Evolutionary conservation across 2,329 filamentous ascomycete species (phyloP).

Genomic region (Didymosphaeria variabile): DNA sequence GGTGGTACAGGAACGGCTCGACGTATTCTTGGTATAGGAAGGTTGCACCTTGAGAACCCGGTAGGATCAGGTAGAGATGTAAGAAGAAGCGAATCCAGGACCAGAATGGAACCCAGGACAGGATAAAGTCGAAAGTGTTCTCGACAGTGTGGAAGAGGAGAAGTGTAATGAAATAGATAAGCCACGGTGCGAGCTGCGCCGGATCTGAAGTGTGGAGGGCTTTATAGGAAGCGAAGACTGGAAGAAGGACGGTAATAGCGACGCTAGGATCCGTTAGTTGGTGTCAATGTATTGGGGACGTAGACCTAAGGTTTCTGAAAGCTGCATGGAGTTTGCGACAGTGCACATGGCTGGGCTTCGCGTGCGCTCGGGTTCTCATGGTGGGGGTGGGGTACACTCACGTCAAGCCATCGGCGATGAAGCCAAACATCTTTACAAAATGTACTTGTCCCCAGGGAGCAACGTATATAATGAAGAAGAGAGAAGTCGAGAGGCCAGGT

Average conservation of each 20-base stretch:
- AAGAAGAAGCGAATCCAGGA: slow-evolving; percentile 86
- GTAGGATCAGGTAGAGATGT: slow-evolving; percentile 94
- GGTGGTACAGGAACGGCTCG: slow-evolving; percentile 85
- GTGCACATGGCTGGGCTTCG: slow-evolving; percentile 21
- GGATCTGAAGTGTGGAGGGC: slow-evolving; percentile 92
- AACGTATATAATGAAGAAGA: background rate
- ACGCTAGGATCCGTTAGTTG: slow-evolving; percentile 39
- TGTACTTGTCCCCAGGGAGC: background rate
- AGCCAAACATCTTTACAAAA: slow-evolving; percentile 45
- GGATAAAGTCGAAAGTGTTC: slow-evolving; percentile 86
- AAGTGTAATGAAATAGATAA: slow-evolving; percentile 98
- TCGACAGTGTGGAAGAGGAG: slow-evolving; percentile 83
- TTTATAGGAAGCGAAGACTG: slow-evolving; percentile 97
- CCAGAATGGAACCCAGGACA: slow-evolving; percentile 94
- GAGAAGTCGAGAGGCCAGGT: slow-evolving; percentile 16
- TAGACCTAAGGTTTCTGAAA: slow-evolving; percentile 22
- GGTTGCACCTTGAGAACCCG: slow-evolving; percentile 92
- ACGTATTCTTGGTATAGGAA: slow-evolving; percentile 85
- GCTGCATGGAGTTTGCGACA: slow-evolving; percentile 19
- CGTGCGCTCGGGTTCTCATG: slow-evolving; percentile 18
- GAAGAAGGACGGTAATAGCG: slow-evolving; percentile 85
- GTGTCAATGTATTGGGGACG: background rate
- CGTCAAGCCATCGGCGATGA: slow-evolving; percentile 51
- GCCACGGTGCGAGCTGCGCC: slow-evolving; percentile 90
- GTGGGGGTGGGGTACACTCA: slow-evolving; percentile 45